Percentiles rank a stretch among this genome's conserved stretches.
Conservation (phyloP, 225 moss, liverwort and hornwort species). For the Bryoerythrophyllum caledonicum region DNA sequence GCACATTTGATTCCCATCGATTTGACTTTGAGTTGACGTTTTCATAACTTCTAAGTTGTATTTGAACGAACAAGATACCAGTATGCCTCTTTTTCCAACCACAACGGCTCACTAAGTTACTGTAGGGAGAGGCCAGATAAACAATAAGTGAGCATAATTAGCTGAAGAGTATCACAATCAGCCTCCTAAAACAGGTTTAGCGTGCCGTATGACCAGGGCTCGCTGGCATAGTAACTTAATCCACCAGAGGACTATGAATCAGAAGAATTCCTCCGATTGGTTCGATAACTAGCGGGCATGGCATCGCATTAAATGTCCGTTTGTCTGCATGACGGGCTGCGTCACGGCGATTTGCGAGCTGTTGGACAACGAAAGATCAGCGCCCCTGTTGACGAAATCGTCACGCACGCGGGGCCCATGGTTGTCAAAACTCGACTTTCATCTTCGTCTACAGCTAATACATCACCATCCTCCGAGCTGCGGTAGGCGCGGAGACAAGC, state of each 20-base stretch:
- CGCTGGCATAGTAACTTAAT: background rate
- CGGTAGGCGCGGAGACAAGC: background rate
- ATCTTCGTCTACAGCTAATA: too few relatives aligned
- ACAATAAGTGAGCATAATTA: too few relatives aligned
- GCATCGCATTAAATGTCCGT: too few relatives aligned
- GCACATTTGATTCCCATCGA: too few relatives aligned
- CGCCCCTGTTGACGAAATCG: too few relatives aligned
- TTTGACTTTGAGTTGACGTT: background rate
- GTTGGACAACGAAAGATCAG: too few relatives aligned
- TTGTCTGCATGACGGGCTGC: too few relatives aligned
- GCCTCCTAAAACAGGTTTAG: background rate
- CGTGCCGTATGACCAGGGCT: background rate
- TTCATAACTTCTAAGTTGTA: background rate
- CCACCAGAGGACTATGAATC: background rate
- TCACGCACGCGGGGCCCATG: too few relatives aligned
- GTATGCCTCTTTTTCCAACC: background rate
- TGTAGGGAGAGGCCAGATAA: too few relatives aligned
- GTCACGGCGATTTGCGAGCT: too few relatives aligned
- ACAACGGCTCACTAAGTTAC: background rate
- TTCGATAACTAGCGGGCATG: background rate
- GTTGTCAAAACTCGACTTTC: background rate
- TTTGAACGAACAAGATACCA: background rate
- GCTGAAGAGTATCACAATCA: background rate
- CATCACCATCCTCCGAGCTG: background rate
- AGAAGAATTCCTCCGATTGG: background rate